Percentiles rank a stretch among this genome's conserved stretches.
Evolutionary conservation across 495 filamentous ascomycete genomes (phyloP).

Genomic region (Neurospora sp.): DNA sequence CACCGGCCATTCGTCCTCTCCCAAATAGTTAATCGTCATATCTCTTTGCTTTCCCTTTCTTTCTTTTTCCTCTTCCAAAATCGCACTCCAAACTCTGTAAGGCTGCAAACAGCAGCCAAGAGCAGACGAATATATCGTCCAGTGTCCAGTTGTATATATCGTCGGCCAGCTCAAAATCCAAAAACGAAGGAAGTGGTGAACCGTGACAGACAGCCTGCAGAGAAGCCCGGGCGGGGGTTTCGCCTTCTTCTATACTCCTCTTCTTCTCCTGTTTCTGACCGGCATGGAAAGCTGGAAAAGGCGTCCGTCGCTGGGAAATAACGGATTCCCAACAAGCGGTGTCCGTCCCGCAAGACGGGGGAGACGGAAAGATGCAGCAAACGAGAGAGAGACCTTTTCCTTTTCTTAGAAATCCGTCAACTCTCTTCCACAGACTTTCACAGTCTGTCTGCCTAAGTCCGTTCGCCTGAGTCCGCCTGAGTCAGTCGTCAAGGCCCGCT

Average conservation of each 20-base stretch:
- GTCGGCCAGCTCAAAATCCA: neutral
- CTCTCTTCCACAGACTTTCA: no score
- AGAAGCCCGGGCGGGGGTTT: neutral
- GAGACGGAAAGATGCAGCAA: neutral
- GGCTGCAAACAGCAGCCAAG: neutral
- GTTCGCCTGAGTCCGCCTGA: neutral
- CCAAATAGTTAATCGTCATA: slow-evolving; percentile 1
- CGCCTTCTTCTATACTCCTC: neutral
- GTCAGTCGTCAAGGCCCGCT: neutral
- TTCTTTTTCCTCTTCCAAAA: no score
- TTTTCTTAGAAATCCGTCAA: neutral
- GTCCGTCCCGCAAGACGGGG: neutral
- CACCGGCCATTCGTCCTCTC: slow-evolving; percentile 39
- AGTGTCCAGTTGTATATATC: neutral
- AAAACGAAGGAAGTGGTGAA: neutral
- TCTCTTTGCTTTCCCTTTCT: slow-evolving; percentile 33
- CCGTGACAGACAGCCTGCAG: neutral
- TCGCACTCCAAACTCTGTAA: no score
- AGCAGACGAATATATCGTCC: neutral
- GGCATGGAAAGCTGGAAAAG: neutral
- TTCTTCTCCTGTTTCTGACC: neutral
- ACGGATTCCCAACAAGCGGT: neutral
- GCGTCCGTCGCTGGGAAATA: neutral
- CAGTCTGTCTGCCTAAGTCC: no score
- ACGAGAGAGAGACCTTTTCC: neutral